A percentile compares a stretch with the other conserved stretches of the same genome.
These are phyloP conservation scores for Houttuynia cordata DNA, from an alignment of 164 flowering plant species.

Conservation along the genomic window DNA sequence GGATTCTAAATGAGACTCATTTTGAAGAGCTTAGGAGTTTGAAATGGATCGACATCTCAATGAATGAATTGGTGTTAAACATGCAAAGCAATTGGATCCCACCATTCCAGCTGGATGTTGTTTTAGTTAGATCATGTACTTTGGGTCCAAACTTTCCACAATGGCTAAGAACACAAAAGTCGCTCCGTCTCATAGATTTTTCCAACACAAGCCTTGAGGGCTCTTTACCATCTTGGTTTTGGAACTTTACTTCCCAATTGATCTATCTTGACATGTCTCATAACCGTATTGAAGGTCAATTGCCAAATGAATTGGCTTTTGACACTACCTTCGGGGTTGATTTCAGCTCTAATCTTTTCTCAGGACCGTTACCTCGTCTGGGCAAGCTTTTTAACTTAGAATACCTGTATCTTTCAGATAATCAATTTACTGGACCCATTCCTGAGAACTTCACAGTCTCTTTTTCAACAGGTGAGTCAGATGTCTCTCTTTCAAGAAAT, in stretches of 20 bases:
- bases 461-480: no score
- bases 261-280: constrained; percentile 6
- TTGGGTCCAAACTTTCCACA: constrained; percentile 12
- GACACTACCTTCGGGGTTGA: background rate
- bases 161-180: constrained; percentile 21
- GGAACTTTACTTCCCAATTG: constrained; percentile 2
- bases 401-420: background rate
- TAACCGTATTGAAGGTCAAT: constrained; percentile 13
- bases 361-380: constrained; percentile 6
- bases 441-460: background rate
- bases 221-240: constrained; percentile 14
- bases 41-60: background rate
- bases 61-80: constrained; percentile 7
- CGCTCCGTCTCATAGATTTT: no score
- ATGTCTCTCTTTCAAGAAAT: background rate
- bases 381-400: background rate
- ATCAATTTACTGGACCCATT: constrained; percentile 6
- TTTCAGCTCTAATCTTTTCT: constrained; percentile 12
- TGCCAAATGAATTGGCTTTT: constrained; percentile 2
- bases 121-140: constrained; percentile 6
- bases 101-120: constrained; percentile 11
- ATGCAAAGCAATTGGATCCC: constrained; percentile 14
- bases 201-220: constrained; percentile 12
- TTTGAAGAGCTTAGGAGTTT: background rate
- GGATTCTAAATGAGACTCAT: constrained; percentile 2